A percentile compares a stretch with the other conserved stretches of the same genome.
These are phyloP conservation scores for Pisolithus thermaeus DNA, from an alignment of 1,284 basidiomycete species.

Conservation along the genomic window DNA sequence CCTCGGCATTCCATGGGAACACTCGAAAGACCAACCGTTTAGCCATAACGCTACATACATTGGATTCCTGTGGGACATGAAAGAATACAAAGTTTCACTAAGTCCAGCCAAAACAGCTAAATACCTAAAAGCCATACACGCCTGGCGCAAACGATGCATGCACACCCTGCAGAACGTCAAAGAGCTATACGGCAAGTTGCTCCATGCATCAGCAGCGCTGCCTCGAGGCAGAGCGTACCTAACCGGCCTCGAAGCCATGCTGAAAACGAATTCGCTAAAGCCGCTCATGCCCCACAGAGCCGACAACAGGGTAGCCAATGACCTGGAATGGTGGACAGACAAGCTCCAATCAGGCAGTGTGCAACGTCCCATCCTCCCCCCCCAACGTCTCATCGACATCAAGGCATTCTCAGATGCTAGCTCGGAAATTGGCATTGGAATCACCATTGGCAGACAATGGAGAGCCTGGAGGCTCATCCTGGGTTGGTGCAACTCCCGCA, in stretches of 20 bases:
- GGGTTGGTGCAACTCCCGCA: no score
- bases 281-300: background rate
- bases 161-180: no score
- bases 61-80: background rate
- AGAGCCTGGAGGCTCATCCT: no score
- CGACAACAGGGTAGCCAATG: background rate
- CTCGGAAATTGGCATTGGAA: no score
- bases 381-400: background rate
- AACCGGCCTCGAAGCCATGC: no score
- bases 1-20: constrained; percentile 30
- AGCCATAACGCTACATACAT: no score
- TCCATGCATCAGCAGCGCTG: no score
- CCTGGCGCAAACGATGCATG: constrained; percentile 7
- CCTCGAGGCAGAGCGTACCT: no score
- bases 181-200: no score
- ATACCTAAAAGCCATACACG: background rate
- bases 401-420: no score
- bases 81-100: background rate
- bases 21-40: constrained; percentile 12
- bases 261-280: no score
- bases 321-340: background rate
- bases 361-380: background rate
- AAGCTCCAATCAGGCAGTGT: background rate
- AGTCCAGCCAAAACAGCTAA: background rate
- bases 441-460: no score